These are phyloP conservation scores for Hydnomerulius pinastri DNA, from an alignment of 768 basidiomycete genomes.

Conservation along the genomic window DNA sequence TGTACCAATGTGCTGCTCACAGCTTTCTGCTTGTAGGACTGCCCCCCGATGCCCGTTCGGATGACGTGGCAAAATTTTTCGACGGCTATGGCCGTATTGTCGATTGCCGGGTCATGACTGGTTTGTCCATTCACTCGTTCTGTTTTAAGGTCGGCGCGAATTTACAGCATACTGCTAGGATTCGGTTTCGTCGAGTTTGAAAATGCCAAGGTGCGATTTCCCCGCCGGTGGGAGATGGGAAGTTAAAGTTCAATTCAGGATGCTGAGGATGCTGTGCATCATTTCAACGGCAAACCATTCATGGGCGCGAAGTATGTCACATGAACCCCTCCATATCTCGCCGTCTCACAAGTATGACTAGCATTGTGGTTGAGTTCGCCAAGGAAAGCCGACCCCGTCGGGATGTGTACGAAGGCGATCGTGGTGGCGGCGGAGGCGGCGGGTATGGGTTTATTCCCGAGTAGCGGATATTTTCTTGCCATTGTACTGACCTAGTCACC, in stretches of 20 bases:
- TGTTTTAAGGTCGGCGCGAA: not conserved
- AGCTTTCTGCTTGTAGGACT: conserved; percentile 51
- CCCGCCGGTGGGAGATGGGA: not conserved
- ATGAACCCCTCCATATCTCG: not conserved
- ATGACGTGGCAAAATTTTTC: conserved; percentile 87
- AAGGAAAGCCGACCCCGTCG: conserved; percentile 89
- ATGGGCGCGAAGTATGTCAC: conserved; percentile 69
- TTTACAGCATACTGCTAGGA: conserved; percentile 46
- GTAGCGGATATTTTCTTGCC: conserved; percentile 5
- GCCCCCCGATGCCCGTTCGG: conserved; percentile 79
- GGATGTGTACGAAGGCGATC: conserved; percentile 64
- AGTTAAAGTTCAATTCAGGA: conserved; percentile 54
- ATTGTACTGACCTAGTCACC: conserved; percentile 26
- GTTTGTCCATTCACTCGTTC: conserved; percentile 43
- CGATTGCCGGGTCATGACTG: conserved; percentile 94
- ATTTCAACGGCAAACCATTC: conserved; percentile 87
- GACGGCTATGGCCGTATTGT: conserved; percentile 87
- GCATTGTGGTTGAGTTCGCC: conserved; percentile 95
- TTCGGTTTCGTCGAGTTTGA: conserved; percentile 99
- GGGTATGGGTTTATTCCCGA: conserved; percentile 51
- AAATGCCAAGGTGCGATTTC: conserved; percentile 57
- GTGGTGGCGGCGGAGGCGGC: too few species aligned
- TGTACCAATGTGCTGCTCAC: conserved; percentile 7
- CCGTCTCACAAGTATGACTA: conserved; percentile 29
- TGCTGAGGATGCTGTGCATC: conserved; percentile 88